Conservation (phyloP, 2,329 filamentous ascomycete genomes). For the Atkinsonella hypoxylon region DNA sequence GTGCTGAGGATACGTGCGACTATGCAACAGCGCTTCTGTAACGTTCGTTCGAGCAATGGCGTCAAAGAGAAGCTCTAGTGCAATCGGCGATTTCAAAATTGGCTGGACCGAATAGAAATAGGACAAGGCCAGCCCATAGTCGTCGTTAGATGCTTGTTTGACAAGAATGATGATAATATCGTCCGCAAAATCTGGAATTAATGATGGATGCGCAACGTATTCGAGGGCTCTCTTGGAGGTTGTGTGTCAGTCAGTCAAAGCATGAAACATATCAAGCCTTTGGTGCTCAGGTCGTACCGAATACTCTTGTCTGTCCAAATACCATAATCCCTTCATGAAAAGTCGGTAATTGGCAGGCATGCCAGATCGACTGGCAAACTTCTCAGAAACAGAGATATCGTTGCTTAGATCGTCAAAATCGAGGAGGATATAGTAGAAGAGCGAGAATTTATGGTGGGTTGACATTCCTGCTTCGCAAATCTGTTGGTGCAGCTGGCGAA, state of each 20-base stretch:
- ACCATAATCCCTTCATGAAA: constrained; percentile 74
- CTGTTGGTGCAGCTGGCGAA: constrained; percentile 58
- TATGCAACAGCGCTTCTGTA: constrained; percentile 62
- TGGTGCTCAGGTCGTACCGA: constrained; percentile 27
- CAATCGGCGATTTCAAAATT: constrained; percentile 49
- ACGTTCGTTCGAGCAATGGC: constrained; percentile 56
- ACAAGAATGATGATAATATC: constrained; percentile 65
- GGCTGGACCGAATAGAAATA: constrained; percentile 71
- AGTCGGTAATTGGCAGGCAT: constrained; percentile 67
- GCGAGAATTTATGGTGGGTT: constrained; percentile 67
- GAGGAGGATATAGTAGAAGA: constrained; percentile 74
- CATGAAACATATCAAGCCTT: background rate
- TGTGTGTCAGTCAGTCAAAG: background rate
- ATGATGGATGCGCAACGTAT: constrained; percentile 65
- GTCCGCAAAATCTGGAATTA: constrained; percentile 71
- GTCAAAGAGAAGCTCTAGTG: constrained; percentile 55
- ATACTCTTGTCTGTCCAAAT: constrained; percentile 62
- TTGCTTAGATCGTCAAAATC: constrained; percentile 51
- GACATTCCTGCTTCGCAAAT: constrained; percentile 54
- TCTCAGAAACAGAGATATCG: constrained; percentile 36
- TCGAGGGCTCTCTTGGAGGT: constrained; percentile 49
- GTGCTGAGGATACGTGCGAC: constrained; percentile 49
- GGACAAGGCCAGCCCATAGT: constrained; percentile 56
- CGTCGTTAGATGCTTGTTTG: constrained; percentile 43
- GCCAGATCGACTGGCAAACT: constrained; percentile 50